Evolutionary conservation across 164 flowering plant species (phyloP).

Genomic region (grape (Vitis vinifera)): ASM3070453v1 NC_081822.1:25813501-25814000

Average conservation of each 20-base stretch:
- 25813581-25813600: not conserved
- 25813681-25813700: conserved; percentile 73
- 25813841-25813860: conserved; percentile 1
- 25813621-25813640: not conserved
- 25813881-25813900: conserved; percentile 80
- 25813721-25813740: conserved; percentile 63
- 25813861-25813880: conserved; percentile 63
- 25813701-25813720: conserved; percentile 75
- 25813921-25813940: conserved; percentile 52
- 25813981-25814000: conserved; percentile 56
- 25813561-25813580: no score
- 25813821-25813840: not conserved
- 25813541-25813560: no score
- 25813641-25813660: not conserved
- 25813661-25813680: conserved; percentile 49
- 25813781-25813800: conserved; percentile 72
- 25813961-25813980: conserved; percentile 87
- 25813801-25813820: conserved; percentile 48
- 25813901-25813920: conserved; percentile 75
- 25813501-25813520: no score
- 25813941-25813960: conserved; percentile 86
- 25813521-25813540: no score
- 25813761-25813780: conserved; percentile 86
- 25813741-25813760: conserved; percentile 72
- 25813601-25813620: not conserved